Evolutionary conservation across 345 rosid genomes (phyloP).

Genomic region (Syzygium oleosum): DNA sequence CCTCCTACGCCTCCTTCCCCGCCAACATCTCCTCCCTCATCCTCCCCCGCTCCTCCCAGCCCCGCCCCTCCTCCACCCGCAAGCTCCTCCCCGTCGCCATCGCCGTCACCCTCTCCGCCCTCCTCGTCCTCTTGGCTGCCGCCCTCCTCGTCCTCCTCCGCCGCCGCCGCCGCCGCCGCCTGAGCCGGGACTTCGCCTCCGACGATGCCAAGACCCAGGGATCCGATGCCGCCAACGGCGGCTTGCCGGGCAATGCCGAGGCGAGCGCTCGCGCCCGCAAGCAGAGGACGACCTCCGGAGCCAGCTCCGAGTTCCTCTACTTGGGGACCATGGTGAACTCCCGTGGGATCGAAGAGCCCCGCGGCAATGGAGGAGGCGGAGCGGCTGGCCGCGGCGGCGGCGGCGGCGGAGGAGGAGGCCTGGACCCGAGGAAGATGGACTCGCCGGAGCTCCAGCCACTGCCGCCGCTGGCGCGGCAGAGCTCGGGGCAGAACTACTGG

Average conservation of each 20-base stretch:
- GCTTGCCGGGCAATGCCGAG: constrained; percentile 2
- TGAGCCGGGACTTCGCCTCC: background rate
- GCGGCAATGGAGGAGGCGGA: background rate
- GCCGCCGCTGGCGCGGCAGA: constrained; percentile 69
- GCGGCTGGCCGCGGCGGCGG: constrained; percentile 1
- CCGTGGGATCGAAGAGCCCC: background rate
- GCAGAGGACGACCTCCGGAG: constrained; percentile 24
- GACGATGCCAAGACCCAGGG: constrained; percentile 41
- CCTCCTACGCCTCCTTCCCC: constrained; percentile 72
- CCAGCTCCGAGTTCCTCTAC: constrained; percentile 87
- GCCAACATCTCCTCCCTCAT: constrained; percentile 86
- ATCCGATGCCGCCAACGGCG: constrained; percentile 23
- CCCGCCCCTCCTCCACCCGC: constrained; percentile 43
- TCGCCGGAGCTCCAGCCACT: constrained; percentile 96
- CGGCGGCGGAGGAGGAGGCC: constrained; percentile 8
- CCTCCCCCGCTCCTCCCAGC: constrained; percentile 62
- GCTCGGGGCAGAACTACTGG: constrained; percentile 24
- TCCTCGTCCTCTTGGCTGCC: constrained; percentile 42
- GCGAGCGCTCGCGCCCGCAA: constrained; percentile 12
- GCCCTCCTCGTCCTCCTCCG: constrained; percentile 30
- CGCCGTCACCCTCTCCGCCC: constrained; percentile 33
- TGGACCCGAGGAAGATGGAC: constrained; percentile 52
- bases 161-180: constrained; percentile 41
- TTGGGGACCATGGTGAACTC: constrained; percentile 54
- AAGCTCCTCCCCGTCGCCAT: constrained; percentile 48